phyloP scores from a whole-genome alignment of 2,329 filamentous ascomycete species.

The Dactylellina sp. region DNA sequence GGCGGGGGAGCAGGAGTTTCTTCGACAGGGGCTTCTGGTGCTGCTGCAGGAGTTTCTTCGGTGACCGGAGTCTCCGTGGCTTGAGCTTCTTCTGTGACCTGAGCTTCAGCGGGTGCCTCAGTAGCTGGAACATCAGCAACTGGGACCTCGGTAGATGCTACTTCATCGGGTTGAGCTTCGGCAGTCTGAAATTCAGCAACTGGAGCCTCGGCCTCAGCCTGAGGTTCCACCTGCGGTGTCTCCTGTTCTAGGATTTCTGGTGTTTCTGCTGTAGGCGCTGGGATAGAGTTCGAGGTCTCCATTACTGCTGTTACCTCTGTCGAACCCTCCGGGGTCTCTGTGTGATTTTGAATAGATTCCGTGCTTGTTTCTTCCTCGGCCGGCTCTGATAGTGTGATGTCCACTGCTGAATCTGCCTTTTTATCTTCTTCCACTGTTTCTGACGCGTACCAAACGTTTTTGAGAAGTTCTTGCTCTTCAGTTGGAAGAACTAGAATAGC shows the following conservation, averaged over 20 bases:
- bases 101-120: not conserved
- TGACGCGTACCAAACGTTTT: conserved; percentile 20
- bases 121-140: not conserved
- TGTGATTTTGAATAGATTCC: too few relatives aligned
- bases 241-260: conserved; percentile 9
- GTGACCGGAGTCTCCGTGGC: conserved; percentile 5
- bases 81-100: conserved; percentile 1
- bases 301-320: not conserved
- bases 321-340: not conserved
- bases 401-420: conserved; percentile 20
- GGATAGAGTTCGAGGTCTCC: not conserved
- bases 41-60: conserved; percentile 14
- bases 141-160: not conserved
- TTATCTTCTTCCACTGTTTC: conserved; percentile 36
- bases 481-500: conserved; percentile 27
- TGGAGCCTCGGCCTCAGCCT: conserved; percentile 18
- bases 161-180: conserved; percentile 1
- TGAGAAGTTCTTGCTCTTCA: conserved; percentile 43
- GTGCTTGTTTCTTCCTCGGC: not conserved
- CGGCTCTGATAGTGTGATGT: conserved; percentile 42
- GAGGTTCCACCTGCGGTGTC: conserved; percentile 10
- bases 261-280: conserved; percentile 3
- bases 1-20: conserved; percentile 12
- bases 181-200: not conserved
- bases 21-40: not conserved